Percentiles rank a stretch among this genome's conserved stretches.
phyloP scores from a whole-genome alignment of 2,329 filamentous ascomycete genomes.

The Byssothecium circinans region DNA sequence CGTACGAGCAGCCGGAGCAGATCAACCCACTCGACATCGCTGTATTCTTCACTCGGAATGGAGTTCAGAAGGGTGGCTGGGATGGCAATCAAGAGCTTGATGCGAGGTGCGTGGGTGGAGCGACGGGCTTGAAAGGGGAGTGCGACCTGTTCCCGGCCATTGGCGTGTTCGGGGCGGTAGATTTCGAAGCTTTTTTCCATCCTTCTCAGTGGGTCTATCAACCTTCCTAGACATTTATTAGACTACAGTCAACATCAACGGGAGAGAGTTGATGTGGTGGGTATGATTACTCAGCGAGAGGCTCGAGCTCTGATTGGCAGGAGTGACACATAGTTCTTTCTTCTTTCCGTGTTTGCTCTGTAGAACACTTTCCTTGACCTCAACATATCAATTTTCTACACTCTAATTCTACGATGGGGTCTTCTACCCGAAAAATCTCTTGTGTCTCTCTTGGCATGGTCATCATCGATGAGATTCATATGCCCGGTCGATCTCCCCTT shows the following conservation, averaged over 20 bases:
- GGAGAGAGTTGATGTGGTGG: not conserved
- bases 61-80: constrained; percentile 63
- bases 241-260: not conserved
- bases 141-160: constrained; percentile 72
- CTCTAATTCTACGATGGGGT: not conserved
- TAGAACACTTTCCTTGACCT: not conserved
- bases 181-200: constrained; percentile 68
- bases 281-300: not conserved
- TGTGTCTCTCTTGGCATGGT: constrained; percentile 26
- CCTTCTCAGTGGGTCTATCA: constrained; percentile 60
- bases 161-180: constrained; percentile 69
- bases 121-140: constrained; percentile 68
- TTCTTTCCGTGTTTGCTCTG: not conserved
- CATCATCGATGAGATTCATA: constrained; percentile 24
- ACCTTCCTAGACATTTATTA: constrained; percentile 10
- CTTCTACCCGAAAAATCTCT: not conserved
- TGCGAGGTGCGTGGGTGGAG: constrained; percentile 60
- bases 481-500: constrained; percentile 15
- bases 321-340: not conserved
- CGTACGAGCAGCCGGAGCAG: constrained; percentile 31
- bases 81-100: constrained; percentile 76
- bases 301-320: not conserved
- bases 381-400: not conserved
- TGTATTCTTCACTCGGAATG: constrained; percentile 72
- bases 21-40: constrained; percentile 51